These are phyloP conservation scores for Epicoccum nigrum DNA, from an alignment of 2,329 filamentous ascomycete species.

Conservation along the genomic window DNA sequence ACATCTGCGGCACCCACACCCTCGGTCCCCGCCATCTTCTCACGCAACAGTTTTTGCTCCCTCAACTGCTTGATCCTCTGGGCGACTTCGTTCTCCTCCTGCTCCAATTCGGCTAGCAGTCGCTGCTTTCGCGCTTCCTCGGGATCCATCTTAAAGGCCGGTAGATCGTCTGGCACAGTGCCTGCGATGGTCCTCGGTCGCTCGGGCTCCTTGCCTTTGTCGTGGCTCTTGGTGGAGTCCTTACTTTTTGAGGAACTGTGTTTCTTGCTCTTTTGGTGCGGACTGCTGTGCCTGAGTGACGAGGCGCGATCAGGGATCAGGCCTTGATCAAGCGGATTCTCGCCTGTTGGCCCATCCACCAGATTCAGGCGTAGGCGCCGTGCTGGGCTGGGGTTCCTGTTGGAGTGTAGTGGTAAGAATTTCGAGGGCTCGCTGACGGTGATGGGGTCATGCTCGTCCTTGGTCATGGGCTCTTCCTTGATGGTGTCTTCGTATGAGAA, in stretches of 20 bases:
- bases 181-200: background rate
- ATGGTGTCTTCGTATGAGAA: conserved; percentile 46
- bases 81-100: conserved; percentile 62
- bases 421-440: conserved; percentile 34
- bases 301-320: conserved; percentile 44
- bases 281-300: conserved; percentile 43
- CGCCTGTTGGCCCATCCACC: conserved; percentile 29
- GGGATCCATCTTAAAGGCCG: conserved; percentile 23
- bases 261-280: conserved; percentile 41
- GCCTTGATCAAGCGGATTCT: conserved; percentile 38
- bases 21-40: conserved; percentile 49
- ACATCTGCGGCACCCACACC: conserved; percentile 43
- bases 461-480: conserved; percentile 42
- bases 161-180: background rate
- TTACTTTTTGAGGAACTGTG: too few relatives aligned
- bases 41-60: conserved; percentile 62
- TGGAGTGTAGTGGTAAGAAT: conserved; percentile 37
- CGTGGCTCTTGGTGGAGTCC: conserved; percentile 29
- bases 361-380: conserved; percentile 33
- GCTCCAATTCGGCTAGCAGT: conserved; percentile 42
- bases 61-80: conserved; percentile 64
- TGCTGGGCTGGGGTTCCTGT: conserved; percentile 38
- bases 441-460: conserved; percentile 21
- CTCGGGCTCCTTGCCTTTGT: conserved; percentile 18
- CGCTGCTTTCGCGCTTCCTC: conserved; percentile 35